Percentiles rank a stretch among this genome's conserved stretches.
phyloP scores from a whole-genome alignment of 495 filamentous ascomycete species.

The Hypoxylon fragiforme region DNA sequence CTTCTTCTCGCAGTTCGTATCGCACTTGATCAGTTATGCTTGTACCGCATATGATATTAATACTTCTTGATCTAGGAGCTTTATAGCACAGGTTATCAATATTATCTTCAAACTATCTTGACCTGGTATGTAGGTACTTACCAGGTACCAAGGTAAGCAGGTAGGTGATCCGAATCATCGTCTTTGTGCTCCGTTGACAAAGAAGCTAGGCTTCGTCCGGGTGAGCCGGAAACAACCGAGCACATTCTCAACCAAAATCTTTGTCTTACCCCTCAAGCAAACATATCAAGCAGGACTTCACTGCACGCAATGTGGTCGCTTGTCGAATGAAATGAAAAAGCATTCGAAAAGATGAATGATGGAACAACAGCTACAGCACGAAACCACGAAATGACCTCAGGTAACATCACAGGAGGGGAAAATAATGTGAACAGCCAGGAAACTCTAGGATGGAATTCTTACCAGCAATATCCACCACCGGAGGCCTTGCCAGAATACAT shows the following conservation, averaged over 20 bases:
- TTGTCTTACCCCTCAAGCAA: background rate
- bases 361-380: background rate
- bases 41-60: constrained; percentile 20
- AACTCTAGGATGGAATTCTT: background rate
- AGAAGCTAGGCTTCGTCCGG: background rate
- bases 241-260: background rate
- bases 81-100: background rate
- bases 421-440: background rate
- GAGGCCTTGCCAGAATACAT: constrained; percentile 19
- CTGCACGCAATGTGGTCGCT: background rate
- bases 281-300: background rate
- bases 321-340: background rate
- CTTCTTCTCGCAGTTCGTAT: constrained; percentile 9
- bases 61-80: background rate
- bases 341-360: background rate
- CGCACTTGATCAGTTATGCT: constrained; percentile 1
- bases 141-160: no score
- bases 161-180: background rate
- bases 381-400: constrained; percentile 13
- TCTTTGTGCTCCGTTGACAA: constrained; percentile 11
- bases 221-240: constrained; percentile 1
- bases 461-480: constrained; percentile 19
- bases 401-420: background rate
- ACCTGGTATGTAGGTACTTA: no score
- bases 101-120: background rate